Percentiles rank a stretch among this genome's conserved stretches.
Conservation (phyloP, 805 yeast genomes). For the Candida peoriensis region DNA sequence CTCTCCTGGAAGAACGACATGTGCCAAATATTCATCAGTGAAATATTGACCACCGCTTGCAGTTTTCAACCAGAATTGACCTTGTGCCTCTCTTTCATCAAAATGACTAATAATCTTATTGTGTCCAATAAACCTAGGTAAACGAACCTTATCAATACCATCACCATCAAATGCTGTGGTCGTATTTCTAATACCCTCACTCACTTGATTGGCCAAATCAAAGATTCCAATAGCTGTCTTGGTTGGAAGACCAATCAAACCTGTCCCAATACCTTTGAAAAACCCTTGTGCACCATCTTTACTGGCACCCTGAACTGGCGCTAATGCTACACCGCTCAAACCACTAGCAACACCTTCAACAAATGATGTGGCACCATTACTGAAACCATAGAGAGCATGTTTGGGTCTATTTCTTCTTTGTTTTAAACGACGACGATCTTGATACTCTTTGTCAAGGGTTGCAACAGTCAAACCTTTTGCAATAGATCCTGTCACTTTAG, state of each 20-base stretch:
- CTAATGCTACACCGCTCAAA: constrained; percentile 80
- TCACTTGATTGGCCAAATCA: constrained; percentile 86
- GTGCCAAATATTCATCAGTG: constrained; percentile 78
- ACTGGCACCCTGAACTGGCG: constrained; percentile 88
- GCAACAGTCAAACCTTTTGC: constrained; percentile 93
- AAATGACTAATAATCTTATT: constrained; percentile 75
- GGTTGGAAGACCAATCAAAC: constrained; percentile 92
- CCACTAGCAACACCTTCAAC: constrained; percentile 87
- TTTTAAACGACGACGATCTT: constrained; percentile 70
- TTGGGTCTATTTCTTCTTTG: constrained; percentile 75
- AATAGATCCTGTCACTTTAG: constrained; percentile 87
- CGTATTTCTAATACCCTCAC: constrained; percentile 91
- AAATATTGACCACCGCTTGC: constrained; percentile 76
- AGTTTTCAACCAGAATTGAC: constrained; percentile 86
- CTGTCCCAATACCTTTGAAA: constrained; percentile 90
- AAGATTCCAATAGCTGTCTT: constrained; percentile 94
- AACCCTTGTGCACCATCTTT: constrained; percentile 89
- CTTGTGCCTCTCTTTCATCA: constrained; percentile 81
- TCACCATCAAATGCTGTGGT: constrained; percentile 85
- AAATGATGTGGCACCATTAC: constrained; percentile 84
- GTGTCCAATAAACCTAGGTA: constrained; percentile 70
- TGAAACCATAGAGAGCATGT: constrained; percentile 80
- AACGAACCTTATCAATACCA: constrained; percentile 70
- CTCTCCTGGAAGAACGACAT: constrained; percentile 74
- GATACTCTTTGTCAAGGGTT: constrained; percentile 81